Percentiles rank a stretch among this genome's conserved stretches.
These are phyloP conservation scores for Lasiosphaeriaceae sp. DNA, from an alignment of 495 filamentous ascomycete genomes.

Conservation along the genomic window DNA sequence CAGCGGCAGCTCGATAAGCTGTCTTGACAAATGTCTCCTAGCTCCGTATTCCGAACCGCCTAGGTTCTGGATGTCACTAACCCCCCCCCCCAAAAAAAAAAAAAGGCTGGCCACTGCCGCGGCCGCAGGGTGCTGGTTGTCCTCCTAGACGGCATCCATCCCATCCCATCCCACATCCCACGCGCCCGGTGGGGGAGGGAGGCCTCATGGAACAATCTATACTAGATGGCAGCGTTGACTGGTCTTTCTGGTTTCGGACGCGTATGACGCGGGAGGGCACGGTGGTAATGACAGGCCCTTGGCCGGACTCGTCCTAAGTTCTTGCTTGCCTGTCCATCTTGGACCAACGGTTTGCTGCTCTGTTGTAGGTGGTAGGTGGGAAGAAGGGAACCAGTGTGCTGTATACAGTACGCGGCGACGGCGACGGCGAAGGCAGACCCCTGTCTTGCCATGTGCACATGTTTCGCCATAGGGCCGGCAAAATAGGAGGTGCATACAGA, in stretches of 20 bases:
- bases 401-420: no score
- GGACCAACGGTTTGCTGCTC: constrained; percentile 8
- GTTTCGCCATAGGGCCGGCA: constrained; percentile 29
- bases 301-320: background rate
- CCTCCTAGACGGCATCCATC: background rate
- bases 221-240: background rate
- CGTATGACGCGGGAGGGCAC: background rate
- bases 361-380: constrained; percentile 15
- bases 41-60: background rate
- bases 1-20: background rate
- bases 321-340: background rate
- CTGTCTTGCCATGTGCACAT: constrained; percentile 27
- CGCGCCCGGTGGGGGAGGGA: background rate
- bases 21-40: background rate
- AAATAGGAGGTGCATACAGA: constrained; percentile 21
- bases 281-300: background rate
- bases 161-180: constrained; percentile 8
- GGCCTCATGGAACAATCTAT: background rate
- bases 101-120: constrained; percentile 1
- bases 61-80: background rate
- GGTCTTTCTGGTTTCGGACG: background rate
- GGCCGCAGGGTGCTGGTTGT: constrained; percentile 5
- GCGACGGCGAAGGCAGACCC: constrained; percentile 14
- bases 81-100: no score
- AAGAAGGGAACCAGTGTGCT: constrained; percentile 1